Conservation (phyloP, 345 rosid species). For the Conringia planisiliqua region DNA sequence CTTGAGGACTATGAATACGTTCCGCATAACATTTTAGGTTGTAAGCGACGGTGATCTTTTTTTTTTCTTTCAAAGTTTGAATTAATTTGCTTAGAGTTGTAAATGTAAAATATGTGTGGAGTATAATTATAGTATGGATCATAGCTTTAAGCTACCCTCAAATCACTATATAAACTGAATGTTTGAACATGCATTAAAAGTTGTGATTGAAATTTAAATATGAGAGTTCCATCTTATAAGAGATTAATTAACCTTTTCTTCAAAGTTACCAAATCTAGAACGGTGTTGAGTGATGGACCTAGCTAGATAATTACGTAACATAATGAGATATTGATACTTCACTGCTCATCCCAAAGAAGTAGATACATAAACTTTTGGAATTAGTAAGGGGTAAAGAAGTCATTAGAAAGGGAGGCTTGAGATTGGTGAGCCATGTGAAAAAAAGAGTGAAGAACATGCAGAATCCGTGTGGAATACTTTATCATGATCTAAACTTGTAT, state of each 20-base stretch:
- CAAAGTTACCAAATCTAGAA: background rate
- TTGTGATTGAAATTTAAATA: background rate
- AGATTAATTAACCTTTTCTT: background rate
- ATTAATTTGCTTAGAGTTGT: background rate
- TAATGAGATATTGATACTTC: conserved; percentile 13
- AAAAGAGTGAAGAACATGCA: conserved; percentile 49
- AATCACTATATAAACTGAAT: background rate
- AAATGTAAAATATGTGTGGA: background rate
- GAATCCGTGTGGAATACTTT: conserved; percentile 57
- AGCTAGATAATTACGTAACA: conserved; percentile 5
- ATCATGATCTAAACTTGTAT: conserved; percentile 9
- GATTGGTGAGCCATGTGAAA: conserved; percentile 57
- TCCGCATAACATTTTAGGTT: background rate
- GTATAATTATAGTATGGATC: background rate
- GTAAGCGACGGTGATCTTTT: background rate
- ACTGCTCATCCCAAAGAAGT: background rate
- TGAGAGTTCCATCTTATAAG: background rate
- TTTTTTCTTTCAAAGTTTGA: background rate
- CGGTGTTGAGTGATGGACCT: background rate
- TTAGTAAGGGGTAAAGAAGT: background rate
- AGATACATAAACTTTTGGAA: background rate
- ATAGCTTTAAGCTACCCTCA: background rate
- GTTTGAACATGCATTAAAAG: background rate
- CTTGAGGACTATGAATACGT: background rate
- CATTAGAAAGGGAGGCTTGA: background rate